phyloP scores from a whole-genome alignment of 2,329 filamentous ascomycete genomes.

The Ophiosphaerella narmari region DNA sequence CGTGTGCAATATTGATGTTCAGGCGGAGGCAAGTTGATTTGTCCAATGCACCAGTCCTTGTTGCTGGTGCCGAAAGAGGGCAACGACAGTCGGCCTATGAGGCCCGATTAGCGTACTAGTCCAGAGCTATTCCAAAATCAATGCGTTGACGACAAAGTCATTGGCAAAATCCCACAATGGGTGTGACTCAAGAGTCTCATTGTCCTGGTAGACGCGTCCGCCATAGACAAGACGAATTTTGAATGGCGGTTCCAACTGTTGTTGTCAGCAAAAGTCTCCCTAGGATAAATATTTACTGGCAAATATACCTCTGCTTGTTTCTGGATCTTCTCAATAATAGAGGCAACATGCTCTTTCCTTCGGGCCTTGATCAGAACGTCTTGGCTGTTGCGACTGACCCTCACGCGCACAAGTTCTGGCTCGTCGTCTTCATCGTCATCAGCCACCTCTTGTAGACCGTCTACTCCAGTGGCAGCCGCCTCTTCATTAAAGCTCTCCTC shows the following conservation, averaged over 20 bases:
- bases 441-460: slow-evolving; percentile 28
- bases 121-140: slow-evolving; percentile 7
- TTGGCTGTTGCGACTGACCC: slow-evolving; percentile 45
- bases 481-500: slow-evolving; percentile 26
- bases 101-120: no score
- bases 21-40: no score
- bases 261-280: slow-evolving; percentile 7
- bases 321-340: slow-evolving; percentile 65
- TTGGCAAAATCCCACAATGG: slow-evolving; percentile 68
- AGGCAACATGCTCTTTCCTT: slow-evolving; percentile 62
- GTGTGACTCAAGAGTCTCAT: slow-evolving; percentile 66
- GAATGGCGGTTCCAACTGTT: slow-evolving; percentile 60
- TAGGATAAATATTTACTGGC: background rate
- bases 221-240: slow-evolving; percentile 77
- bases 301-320: slow-evolving; percentile 65
- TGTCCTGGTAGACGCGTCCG: slow-evolving; percentile 77
- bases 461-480: background rate
- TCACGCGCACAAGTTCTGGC: slow-evolving; percentile 38
- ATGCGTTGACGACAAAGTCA: slow-evolving; percentile 13
- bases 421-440: slow-evolving; percentile 27
- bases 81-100: no score
- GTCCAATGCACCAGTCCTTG: no score
- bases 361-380: slow-evolving; percentile 45
- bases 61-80: no score
- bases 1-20: no score